Evolutionary conservation across 176 grass and related monocot species (phyloP), one percentile per base, ranked within the genome.

Genomic region (Zea luxurians): DNA sequence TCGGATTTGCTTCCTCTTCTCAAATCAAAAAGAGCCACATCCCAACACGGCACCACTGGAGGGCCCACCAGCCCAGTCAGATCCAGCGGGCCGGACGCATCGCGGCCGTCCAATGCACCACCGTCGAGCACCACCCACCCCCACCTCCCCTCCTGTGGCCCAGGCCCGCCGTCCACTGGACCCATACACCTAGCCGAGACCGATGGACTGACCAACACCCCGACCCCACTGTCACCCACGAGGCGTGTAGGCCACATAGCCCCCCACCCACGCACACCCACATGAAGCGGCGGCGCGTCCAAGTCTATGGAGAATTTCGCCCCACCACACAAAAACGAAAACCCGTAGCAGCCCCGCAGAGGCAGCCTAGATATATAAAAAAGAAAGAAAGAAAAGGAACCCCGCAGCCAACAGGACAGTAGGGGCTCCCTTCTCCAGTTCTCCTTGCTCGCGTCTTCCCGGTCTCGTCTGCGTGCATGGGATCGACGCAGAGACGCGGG

Each of bases 401-500:
- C 5, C 34, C 80, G 36, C 77, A 49, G 48, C 86, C 47, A 48
- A 66, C 15, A 15, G 76, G 48, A 71, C 15, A 84, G 58, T 48
- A 57, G 40, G 45, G 45, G 1, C 16, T 55, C 61, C 11, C 21
- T 11, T 27, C 27, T 27, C 27, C 27, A 27, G 27, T 27, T 27
- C 41, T 58, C 63, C 27, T 27, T 27, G 27, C 27, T 27, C 27
- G 27, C 27, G 27, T 27, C 68, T 36, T 10, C 50, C 80, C 62
- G 27, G 27, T 20, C 45, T 11, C 37, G 64, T 62, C 76, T 43
- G 77, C 86, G 69, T 43, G 81, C 86, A 82, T 81, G 82, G 49
- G 78, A 89, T 85, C 82, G 59, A 89, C 40, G 78, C 87, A 70
- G 70, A 70, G 69, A 60, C 73, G 15, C 4, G 71, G 52, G 48